A percentile compares a stretch with the other conserved stretches of the same genome.
Evolutionary conservation across 108 stramenopile genomes (phyloP).

Genomic region (Bacterosira constricta): DNA sequence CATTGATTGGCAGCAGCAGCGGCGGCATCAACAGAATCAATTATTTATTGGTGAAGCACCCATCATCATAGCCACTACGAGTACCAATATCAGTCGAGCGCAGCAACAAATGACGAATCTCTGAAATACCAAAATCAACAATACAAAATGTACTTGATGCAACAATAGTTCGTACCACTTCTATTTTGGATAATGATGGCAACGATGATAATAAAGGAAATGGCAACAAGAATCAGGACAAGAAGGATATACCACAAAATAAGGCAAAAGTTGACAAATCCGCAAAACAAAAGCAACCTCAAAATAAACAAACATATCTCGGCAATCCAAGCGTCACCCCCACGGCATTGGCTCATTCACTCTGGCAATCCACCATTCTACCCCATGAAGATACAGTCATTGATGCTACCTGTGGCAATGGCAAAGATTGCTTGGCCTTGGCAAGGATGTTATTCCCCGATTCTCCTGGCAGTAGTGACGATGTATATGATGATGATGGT

Average conservation of each 20-base stretch:
- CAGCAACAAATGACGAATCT: not conserved
- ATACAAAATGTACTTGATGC: constrained; percentile 22
- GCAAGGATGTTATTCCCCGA: constrained; percentile 63
- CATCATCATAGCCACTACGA: too few species aligned
- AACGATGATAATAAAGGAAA: not conserved
- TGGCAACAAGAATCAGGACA: not conserved
- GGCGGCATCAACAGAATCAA: not conserved
- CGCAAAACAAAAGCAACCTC: not conserved
- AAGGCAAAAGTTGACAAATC: not conserved
- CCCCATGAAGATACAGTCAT: constrained; percentile 68
- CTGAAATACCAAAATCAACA: too few species aligned
- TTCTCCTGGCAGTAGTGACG: not conserved
- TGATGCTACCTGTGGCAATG: constrained; percentile 88
- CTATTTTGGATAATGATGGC: not conserved
- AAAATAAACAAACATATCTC: constrained; percentile 44
- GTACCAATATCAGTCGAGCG: too few species aligned
- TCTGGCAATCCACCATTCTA: constrained; percentile 64
- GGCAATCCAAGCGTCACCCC: constrained; percentile 65
- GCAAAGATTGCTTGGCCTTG: constrained; percentile 64
- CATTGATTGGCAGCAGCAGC: not conserved
- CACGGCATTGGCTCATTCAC: constrained; percentile 74
- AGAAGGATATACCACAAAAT: not conserved
- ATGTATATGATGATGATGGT: not conserved
- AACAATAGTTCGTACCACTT: constrained; percentile 11
- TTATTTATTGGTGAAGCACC: too few species aligned